Percentiles rank a stretch among this genome's conserved stretches.
Evolutionary conservation across 2,329 filamentous ascomycete species (phyloP).

Genomic region (Fusarium liriodendri): DNA sequence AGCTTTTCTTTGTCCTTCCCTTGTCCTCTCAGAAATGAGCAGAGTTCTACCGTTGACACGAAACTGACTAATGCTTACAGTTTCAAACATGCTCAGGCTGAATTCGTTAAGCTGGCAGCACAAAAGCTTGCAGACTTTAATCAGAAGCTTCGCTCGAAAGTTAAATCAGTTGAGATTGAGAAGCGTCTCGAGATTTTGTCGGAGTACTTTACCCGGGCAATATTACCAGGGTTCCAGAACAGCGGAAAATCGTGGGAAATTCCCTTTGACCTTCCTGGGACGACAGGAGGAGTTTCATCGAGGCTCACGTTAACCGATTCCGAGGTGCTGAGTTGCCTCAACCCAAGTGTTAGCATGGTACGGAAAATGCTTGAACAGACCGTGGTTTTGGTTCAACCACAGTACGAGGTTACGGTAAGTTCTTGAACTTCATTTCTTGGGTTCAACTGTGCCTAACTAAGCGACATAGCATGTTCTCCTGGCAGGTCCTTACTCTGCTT

Average conservation of each 20-base stretch:
- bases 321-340: constrained; percentile 7
- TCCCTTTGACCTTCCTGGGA: neutral
- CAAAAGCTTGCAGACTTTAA: neutral
- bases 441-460: neutral
- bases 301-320: constrained; percentile 2
- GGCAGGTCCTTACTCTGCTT: constrained; percentile 2
- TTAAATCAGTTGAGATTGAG: neutral
- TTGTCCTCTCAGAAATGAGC: neutral
- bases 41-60: neutral
- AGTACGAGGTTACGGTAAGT: neutral
- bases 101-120: neutral
- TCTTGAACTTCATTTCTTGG: neutral
- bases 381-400: neutral
- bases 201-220: neutral
- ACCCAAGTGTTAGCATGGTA: neutral
- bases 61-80: neutral
- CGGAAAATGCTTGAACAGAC: constrained; percentile 6
- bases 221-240: neutral
- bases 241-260: neutral
- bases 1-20: neutral
- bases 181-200: neutral
- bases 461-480: constrained; percentile 5
- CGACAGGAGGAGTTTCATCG: neutral
- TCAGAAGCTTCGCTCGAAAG: neutral
- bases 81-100: neutral